Percentiles rank a stretch among this genome's conserved stretches.
Conservation (phyloP, 768 basidiomycete genomes). For the Tricholoma saponaceum region DNA sequence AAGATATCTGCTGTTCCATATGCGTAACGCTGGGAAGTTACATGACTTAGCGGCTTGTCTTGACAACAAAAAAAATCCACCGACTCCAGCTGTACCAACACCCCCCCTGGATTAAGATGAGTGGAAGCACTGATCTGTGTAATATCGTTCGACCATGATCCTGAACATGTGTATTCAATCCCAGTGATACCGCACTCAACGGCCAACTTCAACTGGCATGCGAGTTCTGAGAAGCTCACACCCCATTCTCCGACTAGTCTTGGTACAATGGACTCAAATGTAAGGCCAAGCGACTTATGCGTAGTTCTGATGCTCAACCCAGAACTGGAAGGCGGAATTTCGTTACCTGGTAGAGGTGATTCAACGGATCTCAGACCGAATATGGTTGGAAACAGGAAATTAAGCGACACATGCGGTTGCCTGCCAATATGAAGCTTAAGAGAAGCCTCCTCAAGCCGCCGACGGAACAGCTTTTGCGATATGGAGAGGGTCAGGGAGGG, state of each 20-base stretch:
- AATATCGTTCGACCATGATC: slow-evolving; percentile 46
- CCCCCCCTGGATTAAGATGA: slow-evolving; percentile 40
- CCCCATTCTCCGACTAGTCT: slow-evolving; percentile 48
- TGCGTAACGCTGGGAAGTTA: slow-evolving; percentile 43
- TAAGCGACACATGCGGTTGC: slow-evolving; percentile 35
- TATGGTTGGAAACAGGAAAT: slow-evolving; percentile 38
- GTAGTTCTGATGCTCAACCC: slow-evolving; percentile 45
- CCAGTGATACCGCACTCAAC: slow-evolving; percentile 48
- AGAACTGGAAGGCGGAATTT: slow-evolving; percentile 39
- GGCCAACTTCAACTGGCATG: slow-evolving; percentile 45
- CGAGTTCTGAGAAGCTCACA: slow-evolving; percentile 51
- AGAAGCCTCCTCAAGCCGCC: slow-evolving; percentile 42
- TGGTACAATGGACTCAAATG: slow-evolving; percentile 43
- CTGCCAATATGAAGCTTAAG: slow-evolving; percentile 34
- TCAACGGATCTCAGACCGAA: slow-evolving; percentile 26
- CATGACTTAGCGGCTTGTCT: slow-evolving; percentile 5
- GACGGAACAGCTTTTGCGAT: slow-evolving; percentile 49
- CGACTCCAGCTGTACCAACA: slow-evolving; percentile 56
- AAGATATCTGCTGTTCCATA: slow-evolving; percentile 49
- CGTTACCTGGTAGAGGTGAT: slow-evolving; percentile 10
- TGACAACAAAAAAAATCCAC: slow-evolving; percentile 21
- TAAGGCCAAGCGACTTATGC: slow-evolving; percentile 46
- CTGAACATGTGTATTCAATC: slow-evolving; percentile 36
- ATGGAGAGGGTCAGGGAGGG: slow-evolving; percentile 41
- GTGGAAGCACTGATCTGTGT: slow-evolving; percentile 41